A percentile compares a stretch with the other conserved stretches of the same genome.
Evolutionary conservation across 352 stramenopile genomes (phyloP).

Genomic region (Phytophthora fragariaefolia): DNA sequence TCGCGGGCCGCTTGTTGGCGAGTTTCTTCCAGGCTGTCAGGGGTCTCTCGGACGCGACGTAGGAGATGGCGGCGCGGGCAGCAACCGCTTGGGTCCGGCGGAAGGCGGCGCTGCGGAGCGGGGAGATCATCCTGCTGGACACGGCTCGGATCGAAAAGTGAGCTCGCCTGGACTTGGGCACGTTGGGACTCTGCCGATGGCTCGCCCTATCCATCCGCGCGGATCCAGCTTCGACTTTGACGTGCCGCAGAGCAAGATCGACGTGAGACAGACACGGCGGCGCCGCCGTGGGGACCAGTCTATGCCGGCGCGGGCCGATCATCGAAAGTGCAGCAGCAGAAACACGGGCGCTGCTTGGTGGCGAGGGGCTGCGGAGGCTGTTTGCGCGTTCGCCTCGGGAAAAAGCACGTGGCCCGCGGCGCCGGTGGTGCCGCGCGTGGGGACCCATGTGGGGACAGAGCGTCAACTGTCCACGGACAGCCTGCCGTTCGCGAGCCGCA

Average conservation of each 20-base stretch:
- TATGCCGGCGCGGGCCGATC: slow-evolving; percentile 10
- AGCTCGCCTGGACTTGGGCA: too few species aligned
- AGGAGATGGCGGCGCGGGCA: slow-evolving; percentile 25
- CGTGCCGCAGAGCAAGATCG: neutral
- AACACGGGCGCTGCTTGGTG: slow-evolving; percentile 28
- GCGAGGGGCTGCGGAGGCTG: slow-evolving; percentile 4
- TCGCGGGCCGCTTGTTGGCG: slow-evolving; percentile 24
- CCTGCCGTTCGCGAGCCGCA: neutral
- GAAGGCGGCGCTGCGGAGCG: slow-evolving; percentile 16
- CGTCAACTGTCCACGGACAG: slow-evolving; percentile 3
- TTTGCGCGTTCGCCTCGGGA: slow-evolving; percentile 32
- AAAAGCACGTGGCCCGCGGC: slow-evolving; percentile 33
- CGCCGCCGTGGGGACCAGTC: slow-evolving; percentile 10
- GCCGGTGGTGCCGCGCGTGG: slow-evolving; percentile 11
- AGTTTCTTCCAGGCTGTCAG: slow-evolving; percentile 7
- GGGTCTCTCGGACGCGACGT: slow-evolving; percentile 13
- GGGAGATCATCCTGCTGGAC: slow-evolving; percentile 27
- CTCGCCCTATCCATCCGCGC: neutral
- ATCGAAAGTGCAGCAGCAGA: slow-evolving; percentile 33
- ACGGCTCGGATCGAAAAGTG: slow-evolving; percentile 24
- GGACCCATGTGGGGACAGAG: slow-evolving; percentile 6
- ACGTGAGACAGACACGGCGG: slow-evolving; percentile 29
- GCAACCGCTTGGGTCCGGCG: slow-evolving; percentile 9
- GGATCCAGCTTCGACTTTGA: slow-evolving; percentile 22
- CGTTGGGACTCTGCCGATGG: too few species aligned